Conservation (phyloP, 306 rosid species). For the Urtica urens region DNA sequence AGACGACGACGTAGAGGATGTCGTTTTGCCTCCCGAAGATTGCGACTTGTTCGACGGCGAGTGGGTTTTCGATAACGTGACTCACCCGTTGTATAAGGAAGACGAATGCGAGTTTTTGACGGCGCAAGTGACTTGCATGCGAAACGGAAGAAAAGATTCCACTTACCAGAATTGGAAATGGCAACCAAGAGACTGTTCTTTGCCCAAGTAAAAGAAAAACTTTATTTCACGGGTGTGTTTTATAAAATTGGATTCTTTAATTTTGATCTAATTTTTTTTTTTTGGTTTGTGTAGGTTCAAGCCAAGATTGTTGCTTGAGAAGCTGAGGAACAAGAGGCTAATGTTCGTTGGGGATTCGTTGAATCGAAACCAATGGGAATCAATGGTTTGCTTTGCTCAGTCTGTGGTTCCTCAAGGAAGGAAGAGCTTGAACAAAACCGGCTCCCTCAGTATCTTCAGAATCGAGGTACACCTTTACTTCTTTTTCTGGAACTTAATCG, state of each 20-base stretch:
- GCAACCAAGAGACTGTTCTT: slow-evolving; percentile 84
- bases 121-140: slow-evolving; percentile 79
- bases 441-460: slow-evolving; percentile 63
- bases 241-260: not conserved
- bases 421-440: slow-evolving; percentile 52
- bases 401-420: slow-evolving; percentile 54
- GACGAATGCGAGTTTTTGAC: slow-evolving; percentile 76
- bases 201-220: slow-evolving; percentile 47
- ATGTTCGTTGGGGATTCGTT: slow-evolving; percentile 97
- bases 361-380: slow-evolving; percentile 98
- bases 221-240: not conserved
- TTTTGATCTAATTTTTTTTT: not conserved
- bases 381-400: slow-evolving; percentile 87
- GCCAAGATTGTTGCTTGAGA: slow-evolving; percentile 70
- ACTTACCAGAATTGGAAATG: slow-evolving; percentile 86
- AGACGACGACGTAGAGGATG: slow-evolving; percentile 32
- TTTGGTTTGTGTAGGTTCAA: slow-evolving; percentile 40
- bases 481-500: too few species aligned
- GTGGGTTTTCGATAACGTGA: slow-evolving; percentile 69
- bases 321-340: slow-evolving; percentile 84
- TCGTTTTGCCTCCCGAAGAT: slow-evolving; percentile 67
- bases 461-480: too few species aligned
- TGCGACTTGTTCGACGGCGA: slow-evolving; percentile 77
- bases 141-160: slow-evolving; percentile 78
- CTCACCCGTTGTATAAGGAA: slow-evolving; percentile 83